phyloP scores from a whole-genome alignment of 495 filamentous ascomycete genomes.

The Penicillium cataractarum region DNA sequence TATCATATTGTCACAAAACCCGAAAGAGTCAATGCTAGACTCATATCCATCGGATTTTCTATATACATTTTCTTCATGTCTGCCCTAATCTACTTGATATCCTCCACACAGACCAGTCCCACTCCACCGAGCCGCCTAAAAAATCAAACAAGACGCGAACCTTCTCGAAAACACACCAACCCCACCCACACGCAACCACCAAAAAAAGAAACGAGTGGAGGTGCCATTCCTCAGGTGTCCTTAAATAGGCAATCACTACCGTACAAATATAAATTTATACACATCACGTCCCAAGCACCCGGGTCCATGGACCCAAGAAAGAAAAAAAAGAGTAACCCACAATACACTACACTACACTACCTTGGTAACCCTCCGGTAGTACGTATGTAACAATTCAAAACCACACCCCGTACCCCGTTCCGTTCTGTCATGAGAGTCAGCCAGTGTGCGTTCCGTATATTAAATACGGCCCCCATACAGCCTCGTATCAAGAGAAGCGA shows the following conservation, averaged over 20 bases:
- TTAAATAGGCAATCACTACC: not conserved
- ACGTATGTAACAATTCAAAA: not conserved
- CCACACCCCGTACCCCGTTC: not conserved
- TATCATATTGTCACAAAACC: no score
- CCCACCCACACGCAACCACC: conserved; percentile 6
- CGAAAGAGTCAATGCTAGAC: no score
- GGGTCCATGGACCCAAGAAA: not conserved
- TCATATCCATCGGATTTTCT: no score
- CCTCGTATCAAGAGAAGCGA: conserved; percentile 31
- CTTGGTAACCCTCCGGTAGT: no score
- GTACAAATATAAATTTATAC: no score
- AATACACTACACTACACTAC: no score
- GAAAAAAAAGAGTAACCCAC: no score
- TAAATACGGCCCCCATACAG: conserved; percentile 20
- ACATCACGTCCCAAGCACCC: conserved; percentile 12
- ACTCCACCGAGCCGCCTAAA: conserved; percentile 6
- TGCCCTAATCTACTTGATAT: no score
- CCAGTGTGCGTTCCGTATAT: conserved; percentile 14
- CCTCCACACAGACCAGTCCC: conserved; percentile 8
- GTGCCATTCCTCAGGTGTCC: conserved; percentile 14
- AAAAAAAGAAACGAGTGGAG: conserved; percentile 20
- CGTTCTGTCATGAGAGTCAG: conserved; percentile 10
- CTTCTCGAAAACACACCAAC: conserved; percentile 21
- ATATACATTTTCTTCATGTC: no score
- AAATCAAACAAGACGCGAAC: conserved; percentile 11